Evolutionary conservation across 805 yeast species (phyloP), one percentile per base, ranked within the genome.

Genomic region (Suhomyces tanzawaensis): DNA sequence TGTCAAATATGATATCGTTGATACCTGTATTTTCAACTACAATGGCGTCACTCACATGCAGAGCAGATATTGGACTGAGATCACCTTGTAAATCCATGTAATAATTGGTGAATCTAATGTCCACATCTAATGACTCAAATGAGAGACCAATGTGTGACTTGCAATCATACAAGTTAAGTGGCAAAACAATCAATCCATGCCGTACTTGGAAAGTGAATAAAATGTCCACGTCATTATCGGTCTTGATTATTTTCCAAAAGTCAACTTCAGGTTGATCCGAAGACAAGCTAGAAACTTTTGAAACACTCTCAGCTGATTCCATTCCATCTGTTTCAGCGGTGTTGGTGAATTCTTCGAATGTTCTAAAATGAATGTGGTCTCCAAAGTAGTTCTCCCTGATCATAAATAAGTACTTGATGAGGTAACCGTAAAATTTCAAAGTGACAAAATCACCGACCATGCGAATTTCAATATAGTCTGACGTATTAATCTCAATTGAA

Each of bases 311-410:
- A 6, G 16, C 19, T 7, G 37, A 32, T 9, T 25, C 36, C 9
- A 14, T 34, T 19, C 34, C 7, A 11, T 33, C 42, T 16, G 30
- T 27, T 15, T 30, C 47, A 8, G 35, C 32, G 23, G 21, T 26
- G n/a, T 31, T 15, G 3, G 80, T 75, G 47, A 81, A 90, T 55
- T 91, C 99, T 45, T 87, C 93, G 32, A 88, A 72, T 0, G 98
- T 93, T 47, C 77, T 80, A 56, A 93, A 93, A 48, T 81, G 86
- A n/a, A 77, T 71, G 43, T 74, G 72, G 31, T 86, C 93, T 2
- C 99, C 99, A 58, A 93, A 85, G 56, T 93, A 91, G 55, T 93
- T 93, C 53, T 86, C 96, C 32, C 82, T 75, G 33, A 93, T 69
- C 12, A 79, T 74, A 68, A 89, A 77, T 29, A 91, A 65, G 56